Conservation (phyloP, 2,329 filamentous ascomycete genomes). For the Penicillium italicum region DNA sequence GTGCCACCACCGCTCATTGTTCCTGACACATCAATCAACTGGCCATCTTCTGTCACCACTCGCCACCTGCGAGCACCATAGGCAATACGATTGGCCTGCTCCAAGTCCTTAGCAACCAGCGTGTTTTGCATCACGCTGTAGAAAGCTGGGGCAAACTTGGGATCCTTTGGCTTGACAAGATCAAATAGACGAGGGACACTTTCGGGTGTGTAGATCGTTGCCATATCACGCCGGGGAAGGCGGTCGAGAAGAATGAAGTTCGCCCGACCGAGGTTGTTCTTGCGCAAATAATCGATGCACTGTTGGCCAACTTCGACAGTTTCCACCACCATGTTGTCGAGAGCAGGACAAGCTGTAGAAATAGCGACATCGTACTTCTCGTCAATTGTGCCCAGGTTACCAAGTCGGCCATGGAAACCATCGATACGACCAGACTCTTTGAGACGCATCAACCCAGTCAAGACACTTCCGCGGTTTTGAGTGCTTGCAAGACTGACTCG, state of each 20-base stretch:
- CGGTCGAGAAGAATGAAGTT: constrained; percentile 97
- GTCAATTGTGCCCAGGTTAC: constrained; percentile 91
- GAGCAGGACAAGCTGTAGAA: constrained; percentile 84
- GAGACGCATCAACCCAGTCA: constrained; percentile 87
- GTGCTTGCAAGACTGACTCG: constrained; percentile 83
- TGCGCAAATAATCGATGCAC: constrained; percentile 94
- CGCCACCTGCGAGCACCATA: constrained; percentile 93
- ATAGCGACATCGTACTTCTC: constrained; percentile 96
- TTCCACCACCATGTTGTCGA: constrained; percentile 96
- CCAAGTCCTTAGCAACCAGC: constrained; percentile 82
- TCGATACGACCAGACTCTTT: constrained; percentile 95
- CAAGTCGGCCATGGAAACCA: constrained; percentile 91
- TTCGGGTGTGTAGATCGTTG: constrained; percentile 81
- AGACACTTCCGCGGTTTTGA: constrained; percentile 88
- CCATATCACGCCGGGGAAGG: constrained; percentile 72
- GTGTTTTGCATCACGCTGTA: constrained; percentile 96
- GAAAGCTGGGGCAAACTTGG: constrained; percentile 84
- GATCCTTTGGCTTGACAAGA: constrained; percentile 81
- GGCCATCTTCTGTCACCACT: constrained; percentile 90
- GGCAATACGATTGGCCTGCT: constrained; percentile 95
- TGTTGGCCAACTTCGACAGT: constrained; percentile 94
- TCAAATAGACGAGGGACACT: constrained; percentile 91
- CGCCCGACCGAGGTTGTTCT: constrained; percentile 92
- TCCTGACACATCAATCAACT: constrained; percentile 95
- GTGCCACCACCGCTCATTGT: constrained; percentile 98